Percentiles rank a stretch among this genome's conserved stretches.
Conservation (phyloP, 2,329 filamentous ascomycete species). For the Penicillium sp. region DNA sequence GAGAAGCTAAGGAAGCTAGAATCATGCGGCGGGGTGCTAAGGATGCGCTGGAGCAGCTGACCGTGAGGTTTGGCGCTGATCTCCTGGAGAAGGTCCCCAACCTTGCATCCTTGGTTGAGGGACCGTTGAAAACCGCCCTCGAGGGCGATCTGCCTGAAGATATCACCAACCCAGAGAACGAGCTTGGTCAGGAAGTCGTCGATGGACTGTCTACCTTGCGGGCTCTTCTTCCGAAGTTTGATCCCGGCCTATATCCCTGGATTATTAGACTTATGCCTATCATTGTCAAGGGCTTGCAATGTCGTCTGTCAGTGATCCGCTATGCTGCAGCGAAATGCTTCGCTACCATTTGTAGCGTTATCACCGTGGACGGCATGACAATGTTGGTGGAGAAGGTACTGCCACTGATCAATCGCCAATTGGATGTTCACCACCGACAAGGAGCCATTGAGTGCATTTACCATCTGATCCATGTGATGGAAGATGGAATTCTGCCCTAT, state of each 20-base stretch:
- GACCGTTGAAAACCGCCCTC: slow-evolving; percentile 71
- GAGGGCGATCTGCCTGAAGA: slow-evolving; percentile 62
- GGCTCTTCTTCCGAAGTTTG: slow-evolving; percentile 84
- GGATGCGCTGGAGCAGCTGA: slow-evolving; percentile 84
- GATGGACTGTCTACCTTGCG: slow-evolving; percentile 90
- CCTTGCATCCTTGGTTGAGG: slow-evolving; percentile 72
- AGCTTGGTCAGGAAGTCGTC: slow-evolving; percentile 84
- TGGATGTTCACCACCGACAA: slow-evolving; percentile 84
- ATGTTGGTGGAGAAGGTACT: slow-evolving; percentile 89
- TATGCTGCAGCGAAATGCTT: slow-evolving; percentile 97
- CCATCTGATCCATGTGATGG: slow-evolving; percentile 97
- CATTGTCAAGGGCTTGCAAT: slow-evolving; percentile 81
- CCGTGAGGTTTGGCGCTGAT: slow-evolving; percentile 68
- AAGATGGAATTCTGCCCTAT: slow-evolving; percentile 89
- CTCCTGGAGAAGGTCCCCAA: slow-evolving; percentile 82
- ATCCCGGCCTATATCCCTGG: slow-evolving; percentile 69
- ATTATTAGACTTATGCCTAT: slow-evolving; percentile 77
- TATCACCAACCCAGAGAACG: slow-evolving; percentile 66
- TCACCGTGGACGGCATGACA: slow-evolving; percentile 92
- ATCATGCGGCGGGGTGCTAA: slow-evolving; percentile 91
- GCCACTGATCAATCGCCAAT: slow-evolving; percentile 82
- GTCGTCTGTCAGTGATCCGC: slow-evolving; percentile 81
- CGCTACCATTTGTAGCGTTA: slow-evolving; percentile 94
- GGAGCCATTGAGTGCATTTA: slow-evolving; percentile 94
- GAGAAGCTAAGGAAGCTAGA: slow-evolving; percentile 79